These are phyloP conservation scores for Pythium oligandrum DNA, from an alignment of 352 stramenopile species.

Conservation along the genomic window DNA sequence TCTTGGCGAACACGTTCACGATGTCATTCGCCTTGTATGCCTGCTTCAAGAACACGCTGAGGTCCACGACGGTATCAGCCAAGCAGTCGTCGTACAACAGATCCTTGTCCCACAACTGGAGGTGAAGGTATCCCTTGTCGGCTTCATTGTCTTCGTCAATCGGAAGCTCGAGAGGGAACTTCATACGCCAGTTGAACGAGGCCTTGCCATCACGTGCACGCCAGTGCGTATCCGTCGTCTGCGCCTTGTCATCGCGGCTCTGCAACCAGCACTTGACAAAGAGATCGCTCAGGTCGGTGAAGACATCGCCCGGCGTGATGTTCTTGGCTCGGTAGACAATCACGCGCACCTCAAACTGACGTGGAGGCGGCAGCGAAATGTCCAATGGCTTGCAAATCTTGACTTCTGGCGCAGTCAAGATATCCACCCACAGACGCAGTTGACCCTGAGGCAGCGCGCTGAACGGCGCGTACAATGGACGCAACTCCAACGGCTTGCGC, in stretches of 20 bases:
- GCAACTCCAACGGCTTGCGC: slow-evolving; percentile 60
- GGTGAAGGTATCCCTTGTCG: slow-evolving; percentile 64
- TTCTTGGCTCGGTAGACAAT: slow-evolving; percentile 91
- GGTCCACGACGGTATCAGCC: slow-evolving; percentile 63
- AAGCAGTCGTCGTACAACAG: slow-evolving; percentile 75
- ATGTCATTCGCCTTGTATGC: slow-evolving; percentile 62
- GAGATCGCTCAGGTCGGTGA: slow-evolving; percentile 86
- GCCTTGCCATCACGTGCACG: slow-evolving; percentile 80
- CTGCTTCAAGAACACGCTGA: slow-evolving; percentile 57
- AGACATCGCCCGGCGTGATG: slow-evolving; percentile 66
- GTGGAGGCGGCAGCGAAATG: slow-evolving; percentile 68
- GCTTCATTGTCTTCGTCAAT: slow-evolving; percentile 60
- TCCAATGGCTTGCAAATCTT: slow-evolving; percentile 64
- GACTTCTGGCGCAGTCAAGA: slow-evolving; percentile 73
- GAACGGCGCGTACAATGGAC: slow-evolving; percentile 63
- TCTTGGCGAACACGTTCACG: slow-evolving; percentile 75
- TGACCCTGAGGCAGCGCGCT: slow-evolving; percentile 66
- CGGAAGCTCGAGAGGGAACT: slow-evolving; percentile 85
- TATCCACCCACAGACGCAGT: slow-evolving; percentile 87
- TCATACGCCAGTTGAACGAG: slow-evolving; percentile 92
- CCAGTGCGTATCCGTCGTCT: slow-evolving; percentile 90
- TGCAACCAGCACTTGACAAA: slow-evolving; percentile 90
- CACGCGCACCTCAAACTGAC: slow-evolving; percentile 88
- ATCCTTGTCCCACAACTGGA: slow-evolving; percentile 82
- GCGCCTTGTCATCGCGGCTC: slow-evolving; percentile 56